Percentiles rank a stretch among this genome's conserved stretches.
phyloP scores from a whole-genome alignment of 2,329 filamentous ascomycete genomes.

The Verticillium nonalfalfae region DNA sequence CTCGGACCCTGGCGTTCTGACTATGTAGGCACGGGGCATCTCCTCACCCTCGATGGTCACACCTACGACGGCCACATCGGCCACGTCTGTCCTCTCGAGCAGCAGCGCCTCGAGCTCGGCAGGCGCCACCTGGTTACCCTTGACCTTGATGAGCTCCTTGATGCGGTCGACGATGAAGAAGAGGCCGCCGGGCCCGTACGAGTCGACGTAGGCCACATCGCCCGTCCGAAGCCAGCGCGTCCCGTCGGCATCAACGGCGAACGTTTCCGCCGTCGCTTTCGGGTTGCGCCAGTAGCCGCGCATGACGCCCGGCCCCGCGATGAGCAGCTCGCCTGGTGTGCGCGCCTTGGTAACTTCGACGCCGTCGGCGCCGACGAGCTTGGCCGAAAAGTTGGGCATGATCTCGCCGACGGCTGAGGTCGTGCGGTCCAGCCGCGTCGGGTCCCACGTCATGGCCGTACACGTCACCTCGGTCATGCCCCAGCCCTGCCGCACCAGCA shows the following conservation, averaged over 20 bases:
- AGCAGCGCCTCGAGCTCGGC: conserved; percentile 38
- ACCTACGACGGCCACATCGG: conserved; percentile 61
- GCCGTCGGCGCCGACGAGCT: conserved; percentile 55
- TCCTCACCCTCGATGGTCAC: conserved; percentile 50
- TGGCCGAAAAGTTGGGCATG: conserved; percentile 61
- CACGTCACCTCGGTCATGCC: conserved; percentile 85
- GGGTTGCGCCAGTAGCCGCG: conserved; percentile 71
- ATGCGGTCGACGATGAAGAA: conserved; percentile 67
- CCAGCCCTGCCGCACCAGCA: conserved; percentile 61
- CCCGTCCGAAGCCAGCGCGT: conserved; percentile 68
- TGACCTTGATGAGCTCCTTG: conserved; percentile 59
- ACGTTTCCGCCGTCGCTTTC: conserved; percentile 56
- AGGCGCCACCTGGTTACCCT: conserved; percentile 53
- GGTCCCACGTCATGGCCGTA: conserved; percentile 59
- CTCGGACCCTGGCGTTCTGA: conserved; percentile 34
- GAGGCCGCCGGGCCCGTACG: conserved; percentile 41
- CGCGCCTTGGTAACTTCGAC: conserved; percentile 41
- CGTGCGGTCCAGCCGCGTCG: conserved; percentile 27
- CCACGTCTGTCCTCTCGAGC: conserved; percentile 35
- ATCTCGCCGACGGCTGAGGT: conserved; percentile 57
- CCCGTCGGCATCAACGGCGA: conserved; percentile 37
- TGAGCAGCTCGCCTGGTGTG: conserved; percentile 65
- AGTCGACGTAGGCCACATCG: conserved; percentile 63
- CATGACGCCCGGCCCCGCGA: conserved; percentile 67
- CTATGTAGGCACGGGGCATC: conserved; percentile 57